Conservation (phyloP, 2,329 filamentous ascomycete species). For the Pestalotiopsis sp. region DNA sequence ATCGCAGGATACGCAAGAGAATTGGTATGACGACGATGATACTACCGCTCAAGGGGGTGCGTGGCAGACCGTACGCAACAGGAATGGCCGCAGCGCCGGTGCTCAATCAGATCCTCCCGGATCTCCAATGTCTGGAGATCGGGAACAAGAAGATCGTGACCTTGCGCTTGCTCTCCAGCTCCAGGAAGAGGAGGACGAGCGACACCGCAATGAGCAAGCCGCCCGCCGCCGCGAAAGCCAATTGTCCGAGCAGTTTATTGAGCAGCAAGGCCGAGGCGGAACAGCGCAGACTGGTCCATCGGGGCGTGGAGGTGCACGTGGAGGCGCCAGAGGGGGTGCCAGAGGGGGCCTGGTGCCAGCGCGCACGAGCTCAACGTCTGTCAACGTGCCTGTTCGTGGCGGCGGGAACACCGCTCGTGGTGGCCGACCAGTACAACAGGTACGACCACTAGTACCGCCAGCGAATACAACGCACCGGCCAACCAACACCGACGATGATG, state of each 20-base stretch:
- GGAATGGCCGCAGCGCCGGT: constrained; percentile 28
- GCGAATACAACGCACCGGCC: constrained; percentile 39
- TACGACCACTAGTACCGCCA: constrained; percentile 51
- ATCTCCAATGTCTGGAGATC: constrained; percentile 40
- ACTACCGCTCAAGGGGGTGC: constrained; percentile 36
- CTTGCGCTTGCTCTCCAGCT: constrained; percentile 88
- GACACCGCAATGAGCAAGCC: constrained; percentile 64
- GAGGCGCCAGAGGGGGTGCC: constrained; percentile 15
- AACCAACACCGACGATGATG: constrained; percentile 45
- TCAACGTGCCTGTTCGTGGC: constrained; percentile 21
- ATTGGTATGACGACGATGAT: constrained; percentile 22
- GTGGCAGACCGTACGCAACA: constrained; percentile 60
- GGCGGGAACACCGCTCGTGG: constrained; percentile 17
- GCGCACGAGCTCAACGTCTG: constrained; percentile 26
- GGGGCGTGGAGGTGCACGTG: constrained; percentile 20
- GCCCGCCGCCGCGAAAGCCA: constrained; percentile 68
- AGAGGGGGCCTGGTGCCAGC: constrained; percentile 25
- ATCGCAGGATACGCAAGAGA: constrained; percentile 15
- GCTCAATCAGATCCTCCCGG: constrained; percentile 20
- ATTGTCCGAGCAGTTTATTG: constrained; percentile 71
- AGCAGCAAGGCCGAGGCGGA: constrained; percentile 55
- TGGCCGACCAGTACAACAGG: constrained; percentile 36
- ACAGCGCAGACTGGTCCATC: constrained; percentile 21
- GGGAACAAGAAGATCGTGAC: constrained; percentile 81
- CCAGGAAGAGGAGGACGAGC: constrained; percentile 90